Conservation (phyloP, 257 asterid species). For the Nemophila menziesii region DNA sequence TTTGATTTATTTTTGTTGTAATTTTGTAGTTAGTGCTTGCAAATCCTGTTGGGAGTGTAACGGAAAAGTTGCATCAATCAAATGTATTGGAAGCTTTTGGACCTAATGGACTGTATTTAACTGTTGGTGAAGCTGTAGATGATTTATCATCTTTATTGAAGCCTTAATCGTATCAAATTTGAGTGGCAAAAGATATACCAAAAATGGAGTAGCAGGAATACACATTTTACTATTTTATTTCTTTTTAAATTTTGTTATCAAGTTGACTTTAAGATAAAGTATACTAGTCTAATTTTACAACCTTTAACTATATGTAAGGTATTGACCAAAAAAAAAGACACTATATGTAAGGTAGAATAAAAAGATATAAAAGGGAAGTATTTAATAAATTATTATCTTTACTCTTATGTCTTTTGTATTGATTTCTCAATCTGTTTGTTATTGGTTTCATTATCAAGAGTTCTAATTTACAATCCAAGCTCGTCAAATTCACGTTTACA, state of each 20-base stretch:
- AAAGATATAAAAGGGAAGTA: too few species aligned
- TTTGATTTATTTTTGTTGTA: not conserved
- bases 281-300: not conserved
- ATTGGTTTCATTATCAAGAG: too few species aligned
- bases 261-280: not conserved
- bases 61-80: constrained; percentile 56
- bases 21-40: constrained; percentile 51
- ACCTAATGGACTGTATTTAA: constrained; percentile 46
- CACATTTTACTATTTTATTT: not conserved
- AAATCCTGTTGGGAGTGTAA: constrained; percentile 58
- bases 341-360: too few species aligned
- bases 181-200: not conserved
- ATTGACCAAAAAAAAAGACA: too few species aligned
- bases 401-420: too few species aligned
- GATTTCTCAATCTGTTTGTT: too few species aligned
- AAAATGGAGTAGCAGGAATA: not conserved
- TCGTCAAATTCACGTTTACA: too few species aligned
- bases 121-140: constrained; percentile 66
- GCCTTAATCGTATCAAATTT: constrained; percentile 4
- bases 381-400: too few species aligned
- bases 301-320: too few species aligned
- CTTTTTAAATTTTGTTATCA: not conserved
- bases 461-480: too few species aligned
- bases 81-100: constrained; percentile 38
- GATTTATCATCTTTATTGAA: constrained; percentile 57